Evolutionary conservation across 148 eudicot species (phyloP), one percentile per base, ranked within the genome.

Genomic region (Heliamphora exappendiculata): DNA sequence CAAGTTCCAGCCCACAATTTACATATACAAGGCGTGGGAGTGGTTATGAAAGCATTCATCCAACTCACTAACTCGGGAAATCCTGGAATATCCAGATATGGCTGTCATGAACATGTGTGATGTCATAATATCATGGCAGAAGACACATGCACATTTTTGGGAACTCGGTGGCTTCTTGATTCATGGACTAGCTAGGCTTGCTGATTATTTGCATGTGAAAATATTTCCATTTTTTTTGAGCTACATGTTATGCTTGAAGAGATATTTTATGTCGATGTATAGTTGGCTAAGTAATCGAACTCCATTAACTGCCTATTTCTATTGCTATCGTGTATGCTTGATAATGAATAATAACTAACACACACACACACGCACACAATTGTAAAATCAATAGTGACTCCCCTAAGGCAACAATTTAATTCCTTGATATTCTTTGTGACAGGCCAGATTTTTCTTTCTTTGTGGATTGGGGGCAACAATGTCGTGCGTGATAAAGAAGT

Each of bases 401-500:
- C 47, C 51, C 1, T 7, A 51, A 51, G n/a, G 29, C 28, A 66
- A 47, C 47, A 6, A 28, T 34, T 5, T 42, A 34, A 51, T 47
- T 9, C 47, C 63, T 51, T 31, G 58, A 26, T 53, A 5, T 41
- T 68, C 29, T 68, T 41, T 10, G 22, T 10, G 24, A 59, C 69
- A 19, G 50, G 37, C 47, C 55, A 54, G 39, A 68, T 74, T 73
- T 49, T 53, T 53, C 12, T 78, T n/a, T n/a, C 42, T 54, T 17
- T 60, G 51, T 63, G 83, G 89, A 78, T 63, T 81, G 51, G 58
- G 54, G 64, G 62, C 73, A 58, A 55, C 55, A 72, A 87, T 86
- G 90, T 85, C 84, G 20, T 67, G 60, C 64, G 89, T 85, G 26
- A 74, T 78, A 29, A 79, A 80, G 71, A 91, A 86, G 84, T 91